Conservation (phyloP, 1,284 basidiomycete genomes). For the Sporisorium scitamineum region DNA sequence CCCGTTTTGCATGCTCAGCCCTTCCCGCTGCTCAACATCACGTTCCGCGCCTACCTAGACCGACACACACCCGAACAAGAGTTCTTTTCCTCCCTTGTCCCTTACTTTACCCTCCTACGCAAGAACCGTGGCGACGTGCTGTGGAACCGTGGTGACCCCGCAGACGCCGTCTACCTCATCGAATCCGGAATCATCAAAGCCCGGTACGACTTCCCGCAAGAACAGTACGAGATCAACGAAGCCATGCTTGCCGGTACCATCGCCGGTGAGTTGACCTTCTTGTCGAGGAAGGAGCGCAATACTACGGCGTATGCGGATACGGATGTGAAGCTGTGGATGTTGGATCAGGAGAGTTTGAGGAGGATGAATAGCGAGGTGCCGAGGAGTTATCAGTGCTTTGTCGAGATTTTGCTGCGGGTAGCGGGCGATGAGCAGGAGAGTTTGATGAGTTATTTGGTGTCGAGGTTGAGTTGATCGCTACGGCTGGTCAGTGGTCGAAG, state of each 20-base stretch:
- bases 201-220: conserved; percentile 64
- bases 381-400: conserved; percentile 42
- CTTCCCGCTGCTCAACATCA: conserved; percentile 51
- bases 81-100: conserved; percentile 73
- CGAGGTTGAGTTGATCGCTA: conserved; percentile 53
- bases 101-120: conserved; percentile 79
- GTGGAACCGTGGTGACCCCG: conserved; percentile 78
- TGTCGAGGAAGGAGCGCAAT: conserved; percentile 58
- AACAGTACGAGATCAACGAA: conserved; percentile 67
- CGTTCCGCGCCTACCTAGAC: conserved; percentile 57
- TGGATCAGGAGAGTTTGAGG: conserved; percentile 44
- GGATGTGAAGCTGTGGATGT: conserved; percentile 62
- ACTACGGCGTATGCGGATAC: conserved; percentile 64
- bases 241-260: conserved; percentile 68
- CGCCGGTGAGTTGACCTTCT: conserved; percentile 65
- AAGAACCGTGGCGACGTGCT: conserved; percentile 77
- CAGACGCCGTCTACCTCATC: conserved; percentile 73
- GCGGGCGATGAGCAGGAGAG: conserved; percentile 66
- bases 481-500: too few species aligned
- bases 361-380: conserved; percentile 42
- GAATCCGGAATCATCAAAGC: conserved; percentile 67
- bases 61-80: conserved; percentile 13
- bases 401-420: conserved; percentile 60
- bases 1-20: conserved; percentile 43
- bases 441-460: conserved; percentile 67